Percentiles rank a stretch among this genome's conserved stretches.
Conservation (phyloP, 2,329 filamentous ascomycete species). For the Gaeumannomyces sp. region DNA sequence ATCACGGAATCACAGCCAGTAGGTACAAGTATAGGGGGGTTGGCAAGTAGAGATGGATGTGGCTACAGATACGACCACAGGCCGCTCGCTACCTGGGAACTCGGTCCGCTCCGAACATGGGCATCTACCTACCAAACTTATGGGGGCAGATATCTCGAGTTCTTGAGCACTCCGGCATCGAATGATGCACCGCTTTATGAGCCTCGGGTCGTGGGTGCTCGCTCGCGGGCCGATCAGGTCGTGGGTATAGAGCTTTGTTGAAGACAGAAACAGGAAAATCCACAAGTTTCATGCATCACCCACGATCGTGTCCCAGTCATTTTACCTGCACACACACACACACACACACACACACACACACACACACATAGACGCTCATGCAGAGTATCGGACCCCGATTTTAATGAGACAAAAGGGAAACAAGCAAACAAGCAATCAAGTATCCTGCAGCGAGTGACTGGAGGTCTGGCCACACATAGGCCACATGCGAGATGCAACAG, state of each 20-base stretch:
- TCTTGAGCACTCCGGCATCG: background rate
- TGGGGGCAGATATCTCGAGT: background rate
- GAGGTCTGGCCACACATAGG: background rate
- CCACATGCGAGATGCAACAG: background rate
- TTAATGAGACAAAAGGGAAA: too few species aligned
- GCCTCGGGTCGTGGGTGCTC: too few species aligned
- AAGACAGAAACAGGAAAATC: background rate
- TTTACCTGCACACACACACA: background rate
- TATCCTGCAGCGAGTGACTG: too few species aligned
- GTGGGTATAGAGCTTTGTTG: background rate
- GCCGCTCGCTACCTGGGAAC: background rate
- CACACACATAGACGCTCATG: background rate
- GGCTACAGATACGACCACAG: background rate
- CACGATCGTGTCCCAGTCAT: background rate
- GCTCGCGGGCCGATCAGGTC: too few species aligned
- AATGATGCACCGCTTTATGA: background rate
- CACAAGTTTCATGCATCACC: background rate
- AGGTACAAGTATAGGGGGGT: background rate
- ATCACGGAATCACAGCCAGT: background rate
- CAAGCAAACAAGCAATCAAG: too few species aligned
- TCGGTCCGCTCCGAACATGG: background rate
- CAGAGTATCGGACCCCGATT: too few species aligned
- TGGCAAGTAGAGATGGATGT: background rate
- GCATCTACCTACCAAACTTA: background rate
- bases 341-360: background rate